Evolutionary conservation across 306 rosid species (phyloP), one percentile per base, ranked within the genome.

Genomic region (Glycine tomentella): DNA sequence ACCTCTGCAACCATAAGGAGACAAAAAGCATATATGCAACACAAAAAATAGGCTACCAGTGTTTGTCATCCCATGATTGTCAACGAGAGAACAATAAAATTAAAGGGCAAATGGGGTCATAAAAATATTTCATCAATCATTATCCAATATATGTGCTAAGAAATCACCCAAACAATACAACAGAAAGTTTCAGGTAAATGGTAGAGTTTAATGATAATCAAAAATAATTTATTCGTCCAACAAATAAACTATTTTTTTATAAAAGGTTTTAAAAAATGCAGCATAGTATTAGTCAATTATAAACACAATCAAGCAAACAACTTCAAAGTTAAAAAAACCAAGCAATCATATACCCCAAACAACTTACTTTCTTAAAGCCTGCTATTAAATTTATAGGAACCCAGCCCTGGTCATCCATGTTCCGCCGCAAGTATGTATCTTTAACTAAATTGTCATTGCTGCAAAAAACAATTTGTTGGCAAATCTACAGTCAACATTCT

Each of bases 361-460:
- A 86, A 90, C 97, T 92, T 82, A 96, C 99, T 85, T 87, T 89
- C 10, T 89, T 88, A 90, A 96, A 96, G 73, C 90, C 87, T 55
- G 97, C 97, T 74, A 96, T 85, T 79, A 90, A 83, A 58, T 68
- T 85, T 87, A 93, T 69, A 52, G 88, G 84, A 86, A 96, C 98
- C 98, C 97, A 96, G 20, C 99, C 99, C 51, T 93, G 91, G 9
- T 89, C 94, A 87, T 96, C 96, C 98, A 96, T 96, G 45, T 84
- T 81, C 74, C 40, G 78, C 91, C 98, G 83, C 92, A 96, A 87
- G 85, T 75, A 93, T 56, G 55, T 68, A 84, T 96, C 99, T 72
- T 76, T 92, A 69, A 88, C 56, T 88, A 96, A 89, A 90, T 96
- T 96, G 10, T 86, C 91, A 49, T 46, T 64, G 62, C 98, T 96